A percentile compares a stretch with the other conserved stretches of the same genome.
These are phyloP conservation scores for Penicillium sp. DNA, from an alignment of 2,329 filamentous ascomycete genomes.

Conservation along the genomic window DNA sequence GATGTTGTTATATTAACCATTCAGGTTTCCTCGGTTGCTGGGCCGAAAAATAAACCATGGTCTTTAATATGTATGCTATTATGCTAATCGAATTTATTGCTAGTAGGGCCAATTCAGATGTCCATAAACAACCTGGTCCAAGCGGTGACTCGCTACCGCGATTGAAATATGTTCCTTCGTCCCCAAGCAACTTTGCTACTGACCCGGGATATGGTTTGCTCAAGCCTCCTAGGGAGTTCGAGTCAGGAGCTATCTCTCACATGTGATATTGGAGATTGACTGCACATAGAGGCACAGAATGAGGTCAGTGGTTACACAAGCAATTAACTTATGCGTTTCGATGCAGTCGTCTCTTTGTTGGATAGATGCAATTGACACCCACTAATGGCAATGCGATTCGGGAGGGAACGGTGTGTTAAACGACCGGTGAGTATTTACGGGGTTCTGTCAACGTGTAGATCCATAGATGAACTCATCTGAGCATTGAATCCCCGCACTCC, in stretches of 20 bases:
- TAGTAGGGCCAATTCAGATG: not conserved
- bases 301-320: slow-evolving; percentile 1
- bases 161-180: not conserved
- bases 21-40: not conserved
- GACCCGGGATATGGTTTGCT: not conserved
- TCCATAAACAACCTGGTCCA: not conserved
- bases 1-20: not conserved
- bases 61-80: not conserved
- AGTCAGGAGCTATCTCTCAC: not conserved
- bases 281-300: not conserved
- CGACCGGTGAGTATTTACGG: slow-evolving; percentile 16
- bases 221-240: not conserved
- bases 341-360: not conserved
- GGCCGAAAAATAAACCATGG: not conserved
- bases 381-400: slow-evolving; percentile 1
- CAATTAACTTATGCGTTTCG: slow-evolving; percentile 1
- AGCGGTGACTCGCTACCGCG: not conserved
- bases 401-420: slow-evolving; percentile 10
- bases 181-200: not conserved
- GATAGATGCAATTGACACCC: not conserved
- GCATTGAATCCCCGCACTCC: slow-evolving; percentile 5
- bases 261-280: slow-evolving; percentile 2
- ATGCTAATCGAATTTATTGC: not conserved
- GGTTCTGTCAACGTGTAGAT: not conserved
- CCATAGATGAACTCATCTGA: slow-evolving; percentile 14